Evolutionary conservation across 331 rosid genomes (phyloP).

Genomic region (Stylosanthes scabra): DNA sequence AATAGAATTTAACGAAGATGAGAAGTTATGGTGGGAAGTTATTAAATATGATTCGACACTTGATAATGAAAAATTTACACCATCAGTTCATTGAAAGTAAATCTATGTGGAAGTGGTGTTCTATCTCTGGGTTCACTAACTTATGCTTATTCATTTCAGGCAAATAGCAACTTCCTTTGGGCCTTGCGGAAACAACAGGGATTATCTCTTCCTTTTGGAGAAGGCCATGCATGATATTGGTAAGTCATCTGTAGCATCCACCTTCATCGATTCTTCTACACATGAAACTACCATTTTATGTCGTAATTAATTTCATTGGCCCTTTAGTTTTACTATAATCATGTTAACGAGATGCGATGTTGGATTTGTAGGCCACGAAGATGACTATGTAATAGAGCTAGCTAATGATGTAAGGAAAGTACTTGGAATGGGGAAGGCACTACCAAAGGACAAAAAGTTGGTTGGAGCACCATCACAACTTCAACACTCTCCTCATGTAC

Average conservation of each 20-base stretch:
- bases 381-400: constrained; percentile 84
- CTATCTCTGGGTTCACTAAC: background rate
- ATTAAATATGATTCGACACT: too few species aligned
- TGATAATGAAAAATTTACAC: too few species aligned
- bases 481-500: constrained; percentile 60
- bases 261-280: background rate
- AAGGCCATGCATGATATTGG: constrained; percentile 90
- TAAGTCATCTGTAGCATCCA: constrained; percentile 38
- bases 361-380: constrained; percentile 77
- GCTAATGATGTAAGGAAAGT: constrained; percentile 90
- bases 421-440: constrained; percentile 62
- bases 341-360: constrained; percentile 25
- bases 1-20: too few species aligned
- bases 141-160: constrained; percentile 49
- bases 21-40: too few species aligned
- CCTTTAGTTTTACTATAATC: background rate
- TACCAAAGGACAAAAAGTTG: constrained; percentile 59
- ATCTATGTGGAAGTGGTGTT: background rate
- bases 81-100: too few species aligned
- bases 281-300: background rate
- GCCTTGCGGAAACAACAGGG: constrained; percentile 92
- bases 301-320: background rate
- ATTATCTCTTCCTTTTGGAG: constrained; percentile 80
- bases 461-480: constrained; percentile 44
- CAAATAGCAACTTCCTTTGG: constrained; percentile 98